Evolutionary conservation across 2,329 filamentous ascomycete species (phyloP).

Genomic region (Fusarium phyllophilum): DNA sequence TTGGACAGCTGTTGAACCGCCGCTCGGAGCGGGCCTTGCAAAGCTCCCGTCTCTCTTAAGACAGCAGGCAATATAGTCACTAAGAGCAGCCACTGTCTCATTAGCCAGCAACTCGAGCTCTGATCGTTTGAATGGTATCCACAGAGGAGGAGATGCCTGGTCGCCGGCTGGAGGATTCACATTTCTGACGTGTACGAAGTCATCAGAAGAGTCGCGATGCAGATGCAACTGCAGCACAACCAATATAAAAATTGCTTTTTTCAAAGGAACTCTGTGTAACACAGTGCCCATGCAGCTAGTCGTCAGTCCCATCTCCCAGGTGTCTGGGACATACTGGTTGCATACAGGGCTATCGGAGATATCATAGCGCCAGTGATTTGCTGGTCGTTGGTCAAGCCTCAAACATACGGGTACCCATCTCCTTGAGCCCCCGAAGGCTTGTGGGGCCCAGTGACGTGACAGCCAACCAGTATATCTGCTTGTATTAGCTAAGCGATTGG

Average conservation of each 20-base stretch:
- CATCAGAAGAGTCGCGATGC: background rate
- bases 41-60: constrained; percentile 7
- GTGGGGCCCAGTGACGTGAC: no score
- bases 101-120: constrained; percentile 1
- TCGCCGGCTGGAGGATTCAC: constrained; percentile 7
- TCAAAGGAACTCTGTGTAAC: background rate
- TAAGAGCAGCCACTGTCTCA: constrained; percentile 30
- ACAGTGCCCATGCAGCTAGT: background rate
- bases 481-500: no score
- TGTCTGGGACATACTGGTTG: constrained; percentile 13
- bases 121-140: constrained; percentile 27
- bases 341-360: constrained; percentile 24
- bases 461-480: no score
- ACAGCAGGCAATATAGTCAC: constrained; percentile 5
- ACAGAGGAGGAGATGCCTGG: constrained; percentile 6
- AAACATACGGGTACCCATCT: background rate
- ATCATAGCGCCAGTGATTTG: constrained; percentile 2
- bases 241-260: constrained; percentile 12
- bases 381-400: background rate
- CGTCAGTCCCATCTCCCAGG: constrained; percentile 8
- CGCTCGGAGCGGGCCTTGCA: constrained; percentile 31
- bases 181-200: background rate
- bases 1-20: constrained; percentile 1
- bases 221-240: constrained; percentile 12
- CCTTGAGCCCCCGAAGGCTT: no score